phyloP scores from a whole-genome alignment of 768 basidiomycete species.

The Atractiella rhizophila region DNA sequence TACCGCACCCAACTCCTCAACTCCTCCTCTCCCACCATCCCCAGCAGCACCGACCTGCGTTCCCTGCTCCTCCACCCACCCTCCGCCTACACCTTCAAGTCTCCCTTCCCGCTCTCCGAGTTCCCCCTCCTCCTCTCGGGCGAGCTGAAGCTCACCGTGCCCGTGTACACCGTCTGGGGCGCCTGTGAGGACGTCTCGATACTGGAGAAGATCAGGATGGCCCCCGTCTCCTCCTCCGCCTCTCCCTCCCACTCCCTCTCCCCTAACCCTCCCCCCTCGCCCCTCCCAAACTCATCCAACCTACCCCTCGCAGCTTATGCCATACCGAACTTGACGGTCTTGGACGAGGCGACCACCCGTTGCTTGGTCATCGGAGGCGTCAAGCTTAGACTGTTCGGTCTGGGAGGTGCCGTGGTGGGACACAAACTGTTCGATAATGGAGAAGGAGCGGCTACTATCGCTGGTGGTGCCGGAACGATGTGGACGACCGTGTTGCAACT shows the following conservation, averaged over 20 bases:
- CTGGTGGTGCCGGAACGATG: constrained; percentile 92
- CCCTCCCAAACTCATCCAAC: background rate
- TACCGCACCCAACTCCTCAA: constrained; percentile 45
- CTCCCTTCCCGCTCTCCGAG: constrained; percentile 59
- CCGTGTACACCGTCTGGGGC: constrained; percentile 90
- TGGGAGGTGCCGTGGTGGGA: constrained; percentile 79
- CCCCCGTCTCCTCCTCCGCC: background rate
- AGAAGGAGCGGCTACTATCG: constrained; percentile 83
- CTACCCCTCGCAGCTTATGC: constrained; percentile 28
- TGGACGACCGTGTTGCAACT: constrained; percentile 96
- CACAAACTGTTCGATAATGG: constrained; percentile 92
- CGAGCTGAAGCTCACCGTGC: constrained; percentile 68
- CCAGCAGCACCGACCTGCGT: constrained; percentile 5
- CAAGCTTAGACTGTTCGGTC: constrained; percentile 74
- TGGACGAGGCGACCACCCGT: constrained; percentile 89
- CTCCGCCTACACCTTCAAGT: constrained; percentile 22
- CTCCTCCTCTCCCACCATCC: constrained; percentile 1
- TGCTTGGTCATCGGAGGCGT: constrained; percentile 76
- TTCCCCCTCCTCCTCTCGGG: constrained; percentile 76
- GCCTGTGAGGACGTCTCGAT: constrained; percentile 87
- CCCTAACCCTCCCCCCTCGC: constrained; percentile 1
- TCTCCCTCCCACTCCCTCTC: constrained; percentile 3
- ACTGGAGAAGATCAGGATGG: constrained; percentile 62
- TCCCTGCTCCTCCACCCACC: constrained; percentile 9
- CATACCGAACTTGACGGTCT: constrained; percentile 67